These are phyloP conservation scores for Nakazawaea molendinolei DNA, from an alignment of 805 yeast species.

Conservation along the genomic window DNA sequence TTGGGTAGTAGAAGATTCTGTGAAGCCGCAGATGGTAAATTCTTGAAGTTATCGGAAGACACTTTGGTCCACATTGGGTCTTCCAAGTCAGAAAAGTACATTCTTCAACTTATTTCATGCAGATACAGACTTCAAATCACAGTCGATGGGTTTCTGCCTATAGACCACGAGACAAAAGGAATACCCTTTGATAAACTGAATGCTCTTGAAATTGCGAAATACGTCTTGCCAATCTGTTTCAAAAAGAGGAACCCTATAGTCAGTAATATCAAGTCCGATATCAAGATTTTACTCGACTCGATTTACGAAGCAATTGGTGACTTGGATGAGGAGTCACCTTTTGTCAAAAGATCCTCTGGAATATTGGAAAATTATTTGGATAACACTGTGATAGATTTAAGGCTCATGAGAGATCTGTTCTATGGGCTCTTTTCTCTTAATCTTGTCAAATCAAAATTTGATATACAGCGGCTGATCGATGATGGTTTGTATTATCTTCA, in stretches of 20 bases:
- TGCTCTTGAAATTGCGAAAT: slow-evolving; percentile 28
- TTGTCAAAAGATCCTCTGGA: slow-evolving; percentile 39
- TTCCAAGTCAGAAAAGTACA: slow-evolving; percentile 51
- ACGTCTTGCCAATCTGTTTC: slow-evolving; percentile 49
- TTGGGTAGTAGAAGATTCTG: slow-evolving; percentile 69
- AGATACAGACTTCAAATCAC: slow-evolving; percentile 63
- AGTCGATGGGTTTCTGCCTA: slow-evolving; percentile 53
- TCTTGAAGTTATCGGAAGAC: slow-evolving; percentile 54
- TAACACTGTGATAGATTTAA: slow-evolving; percentile 33
- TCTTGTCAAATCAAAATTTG: slow-evolving; percentile 25
- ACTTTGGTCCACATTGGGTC: slow-evolving; percentile 37
- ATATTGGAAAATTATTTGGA: slow-evolving; percentile 41
- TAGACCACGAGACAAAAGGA: slow-evolving; percentile 52
- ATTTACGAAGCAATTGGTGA: slow-evolving; percentile 68
- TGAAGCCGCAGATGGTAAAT: slow-evolving; percentile 52
- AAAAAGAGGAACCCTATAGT: slow-evolving; percentile 54
- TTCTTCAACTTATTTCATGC: slow-evolving; percentile 75
- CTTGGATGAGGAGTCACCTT: slow-evolving; percentile 41
- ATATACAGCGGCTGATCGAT: slow-evolving; percentile 29
- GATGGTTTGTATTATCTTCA: slow-evolving; percentile 64
- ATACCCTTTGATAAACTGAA: slow-evolving; percentile 14
- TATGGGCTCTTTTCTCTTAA: slow-evolving; percentile 37
- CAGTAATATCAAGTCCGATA: slow-evolving; percentile 57
- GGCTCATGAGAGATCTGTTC: slow-evolving; percentile 42
- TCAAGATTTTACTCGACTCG: slow-evolving; percentile 65